Evolutionary conservation across 371 early-diverging fungal genomes (phyloP), one percentile per base, ranked within the genome.

Genomic region (Circinella umbellata): DNA sequence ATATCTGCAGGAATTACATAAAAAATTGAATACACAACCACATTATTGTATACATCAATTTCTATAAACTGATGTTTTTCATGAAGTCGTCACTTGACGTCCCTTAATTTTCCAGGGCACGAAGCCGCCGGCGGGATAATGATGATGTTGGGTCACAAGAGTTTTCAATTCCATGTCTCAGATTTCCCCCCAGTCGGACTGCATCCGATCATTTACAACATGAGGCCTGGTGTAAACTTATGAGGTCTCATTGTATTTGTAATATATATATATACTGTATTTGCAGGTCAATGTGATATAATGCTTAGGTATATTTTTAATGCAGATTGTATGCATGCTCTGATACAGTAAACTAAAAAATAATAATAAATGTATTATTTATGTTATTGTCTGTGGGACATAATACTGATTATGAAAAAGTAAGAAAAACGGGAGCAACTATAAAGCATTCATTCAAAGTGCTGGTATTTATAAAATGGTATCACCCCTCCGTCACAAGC

Each of bases 81-180:
- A 5, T 5, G 14, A 17, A 18, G 14, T 57, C 57, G 57, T 57
- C 57, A 57, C 57, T 57, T 57, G 57, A 57, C 57, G 57, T 34
- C 57, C 57, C 34, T n/a, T 27, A n/a, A 27, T 42, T 42, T 42
- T 42, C 42, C 42, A 42, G 42, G 42, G 42, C 42, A 42, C 42
- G 11, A 27, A 27, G 27, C 27, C 42, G 57, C 57, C 10, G 57
- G 57, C 51, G 14, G 51, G 51, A 14, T 13, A 8, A 51, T 5
- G 14, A 27, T 6, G 27, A 57, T n/a, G 35, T 8, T n/a, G 14
- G 57, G 57, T 57, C 57, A 57, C 14, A 11, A 57, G 57, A 57
- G 27, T 11, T 57, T 57, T 57, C 57, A 57, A 51, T 51, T 57
- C 27, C 35, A n/a, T 27, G 57, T 57, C 34, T 57, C 57, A 57